Evolutionary conservation across 2,329 filamentous ascomycete species (phyloP), one percentile per base, ranked within the genome.

Genomic region (Fusarium palustre): DNA sequence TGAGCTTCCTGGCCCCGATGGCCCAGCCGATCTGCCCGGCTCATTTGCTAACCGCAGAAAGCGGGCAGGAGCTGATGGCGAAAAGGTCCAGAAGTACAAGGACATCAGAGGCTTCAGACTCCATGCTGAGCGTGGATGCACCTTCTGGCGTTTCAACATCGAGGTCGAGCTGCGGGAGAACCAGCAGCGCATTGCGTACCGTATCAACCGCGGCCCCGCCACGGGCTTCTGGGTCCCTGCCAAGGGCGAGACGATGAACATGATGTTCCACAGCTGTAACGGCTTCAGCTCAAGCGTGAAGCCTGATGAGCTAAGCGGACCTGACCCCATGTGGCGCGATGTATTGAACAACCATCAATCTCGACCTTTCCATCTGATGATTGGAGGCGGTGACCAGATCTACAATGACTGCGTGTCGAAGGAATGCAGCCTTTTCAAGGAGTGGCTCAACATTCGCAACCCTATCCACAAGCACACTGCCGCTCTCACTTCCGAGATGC

Each of bases 251-350:
- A 88, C 92, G 4, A 99, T 99, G 96, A 97, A 98, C 81, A 92
- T 97, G 77, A 97, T 98, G 94, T 99, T 97, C 81, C 88, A 98
- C 82, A 97, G 92, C 77, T 97, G 96, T 83, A 99, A 99, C 78
- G 96, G 97, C 3, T 99, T 99, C 83, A 95, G 93, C 73, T 79
- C 91, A 53, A 91, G 88, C 59, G 92, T 92, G 25, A 90, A 97
- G 66, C 83, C 93, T 0, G 87, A 97, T 76, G 86, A 90, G 46
- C 91, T 97, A 77, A 96, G 91, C 75, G 96, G 96, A 0, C 96
- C 97, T 1, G 96, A 99, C 80, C 96, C 96, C 2, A 86, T 99
- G 80, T 99, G 97, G 96, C 91, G 95, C 57, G 96, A 99, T 77
- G 93, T 98, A 8, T 84, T 98, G 66, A 97, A 97, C 78, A 92